Evolutionary conservation across 345 rosid genomes (phyloP), one percentile per base, ranked within the genome.

Genomic region (Eutrema yunnanense): DNA sequence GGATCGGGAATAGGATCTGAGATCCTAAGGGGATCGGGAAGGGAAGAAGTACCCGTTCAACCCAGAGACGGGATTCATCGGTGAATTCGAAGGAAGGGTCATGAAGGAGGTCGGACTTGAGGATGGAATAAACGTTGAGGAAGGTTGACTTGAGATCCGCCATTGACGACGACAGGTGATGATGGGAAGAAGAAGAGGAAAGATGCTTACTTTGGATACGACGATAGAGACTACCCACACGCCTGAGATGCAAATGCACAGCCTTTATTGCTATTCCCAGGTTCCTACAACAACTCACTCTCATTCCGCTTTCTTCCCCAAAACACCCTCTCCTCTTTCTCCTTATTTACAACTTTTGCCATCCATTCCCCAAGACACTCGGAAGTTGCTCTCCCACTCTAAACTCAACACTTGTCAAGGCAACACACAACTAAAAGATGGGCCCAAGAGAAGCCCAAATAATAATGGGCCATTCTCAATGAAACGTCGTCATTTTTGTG

Each of bases 11-110:
- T 12, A 37, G 37, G 34, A 62, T 69, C 75, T 62, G 36, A 53
- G 58, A 63, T 26, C 8, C 33, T 6, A 5, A 27, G 5, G 5
- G 26, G 68, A 50, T 29, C 5, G 3, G 16, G 7, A 53, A 29
- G 10, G 34, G 13, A 6, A 55, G 13, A 40, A n/a, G 37, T 33
- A 66, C 98, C 76, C 80, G 75, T 0, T 88, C 87, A 55, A 94
- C 90, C 98, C 98, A 91, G 71, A 81, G 86, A 44, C 92, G 87
- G 42, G 97, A 84, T 76, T 76, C 88, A 43, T 88, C 81, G 6
- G 86, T 76, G 85, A 89, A 91, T 55, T 89, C 96, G 78, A 91
- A 94, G 58, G 95, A 81, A 57, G 97, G 90, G 49, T 94, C 98
- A 13, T 84, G 51, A 14, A 94, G 89, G 46, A 94, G 90, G 76